A percentile compares a stretch with the other conserved stretches of the same genome.
These are phyloP conservation scores for Lentinula sp. DNA, from an alignment of 768 basidiomycete species.

Conservation along the genomic window DNA sequence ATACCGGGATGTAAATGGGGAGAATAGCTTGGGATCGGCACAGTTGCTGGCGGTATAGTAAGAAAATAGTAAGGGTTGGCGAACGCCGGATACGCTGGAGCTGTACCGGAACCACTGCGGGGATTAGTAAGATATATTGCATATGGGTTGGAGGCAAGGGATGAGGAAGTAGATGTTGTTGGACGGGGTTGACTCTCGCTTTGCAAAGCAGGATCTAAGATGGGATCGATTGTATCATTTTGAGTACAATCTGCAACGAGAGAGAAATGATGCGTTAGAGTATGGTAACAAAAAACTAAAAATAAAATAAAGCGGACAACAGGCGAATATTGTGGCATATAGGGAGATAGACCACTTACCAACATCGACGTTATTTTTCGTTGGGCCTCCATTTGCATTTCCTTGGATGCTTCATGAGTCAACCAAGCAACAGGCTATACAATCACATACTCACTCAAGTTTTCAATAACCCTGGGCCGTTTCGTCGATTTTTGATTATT, in stretches of 20 bases:
- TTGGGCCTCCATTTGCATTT: neutral
- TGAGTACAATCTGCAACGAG: neutral
- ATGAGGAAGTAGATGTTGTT: constrained; percentile 13
- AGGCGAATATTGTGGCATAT: no score
- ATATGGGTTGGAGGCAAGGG: constrained; percentile 13
- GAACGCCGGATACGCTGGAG: constrained; percentile 33
- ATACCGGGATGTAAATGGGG: neutral
- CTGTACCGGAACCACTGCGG: constrained; percentile 21
- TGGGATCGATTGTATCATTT: neutral
- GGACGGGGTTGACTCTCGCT: neutral
- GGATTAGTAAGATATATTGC: constrained; percentile 7
- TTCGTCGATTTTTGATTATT: neutral
- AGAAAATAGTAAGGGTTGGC: constrained; percentile 14
- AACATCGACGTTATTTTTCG: neutral
- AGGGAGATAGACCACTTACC: neutral
- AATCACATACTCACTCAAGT: neutral
- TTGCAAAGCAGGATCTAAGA: neutral
- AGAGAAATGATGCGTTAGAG: neutral
- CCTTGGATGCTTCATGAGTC: neutral
- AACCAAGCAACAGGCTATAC: neutral
- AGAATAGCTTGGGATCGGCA: neutral
- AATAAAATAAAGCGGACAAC: neutral
- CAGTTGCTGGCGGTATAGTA: neutral
- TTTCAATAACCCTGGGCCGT: neutral
- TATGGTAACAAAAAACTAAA: neutral